These are phyloP conservation scores for Didymosphaeria variabile DNA, from an alignment of 2,329 filamentous ascomycete genomes.

Conservation along the genomic window DNA sequence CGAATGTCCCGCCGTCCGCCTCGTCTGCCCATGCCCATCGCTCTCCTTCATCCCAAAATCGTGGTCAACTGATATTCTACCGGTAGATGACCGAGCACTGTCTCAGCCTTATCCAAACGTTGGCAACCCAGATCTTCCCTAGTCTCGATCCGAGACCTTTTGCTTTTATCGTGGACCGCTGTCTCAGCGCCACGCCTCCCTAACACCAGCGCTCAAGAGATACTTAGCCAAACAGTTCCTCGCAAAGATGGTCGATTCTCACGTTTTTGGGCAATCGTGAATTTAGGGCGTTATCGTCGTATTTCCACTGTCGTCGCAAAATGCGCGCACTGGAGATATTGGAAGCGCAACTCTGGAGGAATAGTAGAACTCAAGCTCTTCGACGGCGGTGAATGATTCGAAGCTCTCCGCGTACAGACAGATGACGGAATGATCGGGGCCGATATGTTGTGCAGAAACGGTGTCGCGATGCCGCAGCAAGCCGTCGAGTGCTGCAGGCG, in stretches of 20 bases:
- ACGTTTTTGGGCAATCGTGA: not conserved
- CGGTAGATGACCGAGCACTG: not conserved
- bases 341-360: no score
- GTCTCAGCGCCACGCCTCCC: slow-evolving; percentile 17
- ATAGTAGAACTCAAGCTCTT: no score
- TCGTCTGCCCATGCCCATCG: slow-evolving; percentile 47
- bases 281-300: not conserved
- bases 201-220: not conserved
- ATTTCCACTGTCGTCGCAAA: not conserved
- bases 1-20: slow-evolving; percentile 46
- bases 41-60: slow-evolving; percentile 53
- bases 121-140: not conserved
- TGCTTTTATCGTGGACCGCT: not conserved
- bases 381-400: not conserved
- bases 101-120: slow-evolving; percentile 13
- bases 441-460: not conserved
- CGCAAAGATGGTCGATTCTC: not conserved
- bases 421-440: not conserved
- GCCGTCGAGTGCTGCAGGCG: slow-evolving; percentile 11
- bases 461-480: slow-evolving; percentile 9
- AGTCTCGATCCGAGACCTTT: not conserved
- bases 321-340: not conserved
- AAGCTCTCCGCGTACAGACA: not conserved
- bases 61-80: not conserved
- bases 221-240: not conserved